Evolutionary conservation across 768 basidiomycete species (phyloP).

Genomic region (Naematelia encephala): DNA sequence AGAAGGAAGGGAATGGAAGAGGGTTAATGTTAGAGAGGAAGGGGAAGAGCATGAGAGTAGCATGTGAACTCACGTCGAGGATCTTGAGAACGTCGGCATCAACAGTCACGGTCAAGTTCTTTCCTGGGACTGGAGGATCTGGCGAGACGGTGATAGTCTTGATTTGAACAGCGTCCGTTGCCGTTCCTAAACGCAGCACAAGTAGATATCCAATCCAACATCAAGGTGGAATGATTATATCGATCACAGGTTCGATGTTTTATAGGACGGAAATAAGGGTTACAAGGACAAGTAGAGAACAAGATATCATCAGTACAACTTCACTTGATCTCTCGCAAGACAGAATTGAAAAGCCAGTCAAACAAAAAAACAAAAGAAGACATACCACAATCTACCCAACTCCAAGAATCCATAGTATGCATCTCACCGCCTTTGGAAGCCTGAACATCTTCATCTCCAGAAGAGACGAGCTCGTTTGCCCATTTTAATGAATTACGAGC

Average conservation of each 20-base stretch:
- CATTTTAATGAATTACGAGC: slow-evolving; percentile 27
- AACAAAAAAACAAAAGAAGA: slow-evolving; percentile 9
- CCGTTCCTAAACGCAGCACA: slow-evolving; percentile 19
- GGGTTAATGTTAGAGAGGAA: not conserved
- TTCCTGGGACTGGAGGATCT: slow-evolving; percentile 83
- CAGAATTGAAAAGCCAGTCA: not conserved
- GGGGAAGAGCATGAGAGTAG: not conserved
- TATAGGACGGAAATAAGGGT: not conserved
- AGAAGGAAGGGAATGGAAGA: slow-evolving; percentile 1
- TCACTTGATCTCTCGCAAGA: too few relatives aligned
- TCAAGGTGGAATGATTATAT: too few relatives aligned
- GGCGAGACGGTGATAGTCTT: slow-evolving; percentile 71
- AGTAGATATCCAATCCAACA: not conserved
- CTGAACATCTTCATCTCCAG: slow-evolving; percentile 20
- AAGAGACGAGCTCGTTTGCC: slow-evolving; percentile 30
- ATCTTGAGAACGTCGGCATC: slow-evolving; percentile 59
- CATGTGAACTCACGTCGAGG: slow-evolving; percentile 61
- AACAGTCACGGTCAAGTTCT: slow-evolving; percentile 81
- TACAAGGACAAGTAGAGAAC: not conserved
- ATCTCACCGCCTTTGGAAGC: slow-evolving; percentile 43
- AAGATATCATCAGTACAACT: slow-evolving; percentile 5
- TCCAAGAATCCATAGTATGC: slow-evolving; percentile 59
- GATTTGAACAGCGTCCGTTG: slow-evolving; percentile 55
- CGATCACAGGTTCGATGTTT: too few relatives aligned
- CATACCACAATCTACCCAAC: slow-evolving; percentile 72